A percentile compares a stretch with the other conserved stretches of the same genome.
Conservation (phyloP, 495 filamentous ascomycete species). For the Sordaria brevicollis region DNA sequence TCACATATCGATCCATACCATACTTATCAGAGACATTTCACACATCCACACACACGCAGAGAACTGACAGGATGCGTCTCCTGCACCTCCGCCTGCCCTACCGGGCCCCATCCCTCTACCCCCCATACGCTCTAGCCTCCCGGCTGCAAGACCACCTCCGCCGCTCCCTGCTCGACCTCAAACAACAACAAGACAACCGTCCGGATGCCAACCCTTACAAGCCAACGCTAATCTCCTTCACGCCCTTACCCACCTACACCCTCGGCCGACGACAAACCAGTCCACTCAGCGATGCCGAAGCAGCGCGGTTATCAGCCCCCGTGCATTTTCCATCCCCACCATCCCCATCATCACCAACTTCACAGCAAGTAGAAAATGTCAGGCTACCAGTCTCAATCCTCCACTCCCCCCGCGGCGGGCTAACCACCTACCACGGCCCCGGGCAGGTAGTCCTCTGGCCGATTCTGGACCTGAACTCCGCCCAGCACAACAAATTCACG, state of each 20-base stretch:
- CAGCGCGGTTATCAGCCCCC: constrained; percentile 26
- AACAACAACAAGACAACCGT: constrained; percentile 18
- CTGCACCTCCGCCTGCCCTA: constrained; percentile 61
- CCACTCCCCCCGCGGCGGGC: constrained; percentile 70
- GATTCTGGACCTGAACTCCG: constrained; percentile 56
- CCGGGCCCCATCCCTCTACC: constrained; percentile 16
- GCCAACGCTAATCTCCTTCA: constrained; percentile 74
- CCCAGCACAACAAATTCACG: constrained; percentile 26
- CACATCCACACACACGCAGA: too few species aligned
- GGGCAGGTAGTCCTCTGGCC: constrained; percentile 89
- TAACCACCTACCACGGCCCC: constrained; percentile 91
- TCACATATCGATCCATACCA: background rate
- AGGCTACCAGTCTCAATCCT: constrained; percentile 30
- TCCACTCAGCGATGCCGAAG: constrained; percentile 40
- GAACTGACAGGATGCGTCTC: constrained; percentile 33
- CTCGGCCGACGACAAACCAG: constrained; percentile 73
- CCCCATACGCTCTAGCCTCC: constrained; percentile 29
- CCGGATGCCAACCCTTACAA: constrained; percentile 11
- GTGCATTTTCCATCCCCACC: constrained; percentile 14
- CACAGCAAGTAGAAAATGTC: background rate
- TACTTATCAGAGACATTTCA: background rate
- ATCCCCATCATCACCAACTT: background rate
- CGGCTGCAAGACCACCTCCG: constrained; percentile 31
- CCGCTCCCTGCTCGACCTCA: constrained; percentile 21
- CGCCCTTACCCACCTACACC: constrained; percentile 79